Evolutionary conservation across 2,329 filamentous ascomycete genomes (phyloP), one percentile per base, ranked within the genome.

Genomic region (Claviceps humidiphila): DNA sequence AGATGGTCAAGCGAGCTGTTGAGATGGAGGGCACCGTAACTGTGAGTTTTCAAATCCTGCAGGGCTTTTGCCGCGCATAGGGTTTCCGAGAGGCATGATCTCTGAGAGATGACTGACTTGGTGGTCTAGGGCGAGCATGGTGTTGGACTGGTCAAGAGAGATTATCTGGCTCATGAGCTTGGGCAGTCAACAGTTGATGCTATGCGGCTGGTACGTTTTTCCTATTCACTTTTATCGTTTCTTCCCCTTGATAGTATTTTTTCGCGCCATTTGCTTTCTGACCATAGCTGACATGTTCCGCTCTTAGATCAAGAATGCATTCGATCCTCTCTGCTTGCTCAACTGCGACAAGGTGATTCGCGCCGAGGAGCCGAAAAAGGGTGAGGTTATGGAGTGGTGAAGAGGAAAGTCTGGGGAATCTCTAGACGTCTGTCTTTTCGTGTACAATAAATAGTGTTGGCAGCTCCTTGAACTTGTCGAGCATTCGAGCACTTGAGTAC

Each of bases 1-100:
- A 81, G 53, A 93, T 93, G 88, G 86, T 91, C 52, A 89, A 90
- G 75, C 76, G 85, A 55, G 88, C 88, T 0, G 82, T 94, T 48
- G 85, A 89, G 69, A 78, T 89, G 71, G 87, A 93, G 67, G 88
- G 88, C 8, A 93, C 88, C 0, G 87, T 89, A 1, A 90, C 87
- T 13, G 76, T 78, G 11, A 50, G 51, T 39, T 14, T 22, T 5
- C 11, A 4, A 24, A 34, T 34, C 9, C 4, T 34, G 9, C 30
- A 34, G 30, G 39, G 16, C 42, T 7, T 61, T 61, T 73, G 4
- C 13, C 37, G 5, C 13, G 20, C 34, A 6, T 40, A 5, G 61
- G 22, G 1, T 22, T 34, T 24, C 16, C 26, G 5, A 3, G 34
- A 16, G 14, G 54, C 46, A 9, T 47, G 11, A 26, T 41, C 13